Evolutionary conservation across 306 rosid species (phyloP), one percentile per base, ranked within the genome.

Genomic region (Rosa lucieae): DNA sequence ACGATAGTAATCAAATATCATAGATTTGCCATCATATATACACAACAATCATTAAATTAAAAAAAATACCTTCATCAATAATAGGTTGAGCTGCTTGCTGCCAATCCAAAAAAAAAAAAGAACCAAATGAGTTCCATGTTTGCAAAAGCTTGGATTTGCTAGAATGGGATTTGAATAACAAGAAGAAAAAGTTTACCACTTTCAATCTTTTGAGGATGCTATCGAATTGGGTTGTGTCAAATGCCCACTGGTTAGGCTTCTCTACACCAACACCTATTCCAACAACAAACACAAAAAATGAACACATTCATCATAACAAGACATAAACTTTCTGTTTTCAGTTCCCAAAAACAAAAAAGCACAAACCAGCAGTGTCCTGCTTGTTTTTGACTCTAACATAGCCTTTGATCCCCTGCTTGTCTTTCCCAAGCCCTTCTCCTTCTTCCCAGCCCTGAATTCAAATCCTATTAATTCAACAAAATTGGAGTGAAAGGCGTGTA

Each of bases 351-450:
- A 9, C 43, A 18, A 26, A 46, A 9, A 55, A 29, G 6, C 18
- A 72, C 84, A 58, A 84, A 94, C 98, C 99, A 73, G 78, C 18
- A 66, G 94, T 93, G 73, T 95, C 99, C 78, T 95, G 96, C 76
- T 95, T 95, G 94, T 93, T 93, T 71, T 88, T 74, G 1, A 95
- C 92, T 51, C 92, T 83, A 73, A 95, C 98, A 32, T 91, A 32
- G 53, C 96, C 97, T 81, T 96, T 96, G 85, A 96, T 96, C 35
- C 99, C 98, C 77, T 96, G 98, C 84, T 91, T 93, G 42, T 96
- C 98, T 81, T 93, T 93, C 11, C 98, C 99, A 21, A 93, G 97
- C 20, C 98, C 99, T 81, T 96, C 97, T 1, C 99, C 99, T 96
- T 96, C 99, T 89, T 96, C 97, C 99, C 99, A 93, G 1, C 99